A percentile compares a stretch with the other conserved stretches of the same genome.
Evolutionary conservation across 352 stramenopile species (phyloP).

Genomic region (Globisporangium perplexum): DNA sequence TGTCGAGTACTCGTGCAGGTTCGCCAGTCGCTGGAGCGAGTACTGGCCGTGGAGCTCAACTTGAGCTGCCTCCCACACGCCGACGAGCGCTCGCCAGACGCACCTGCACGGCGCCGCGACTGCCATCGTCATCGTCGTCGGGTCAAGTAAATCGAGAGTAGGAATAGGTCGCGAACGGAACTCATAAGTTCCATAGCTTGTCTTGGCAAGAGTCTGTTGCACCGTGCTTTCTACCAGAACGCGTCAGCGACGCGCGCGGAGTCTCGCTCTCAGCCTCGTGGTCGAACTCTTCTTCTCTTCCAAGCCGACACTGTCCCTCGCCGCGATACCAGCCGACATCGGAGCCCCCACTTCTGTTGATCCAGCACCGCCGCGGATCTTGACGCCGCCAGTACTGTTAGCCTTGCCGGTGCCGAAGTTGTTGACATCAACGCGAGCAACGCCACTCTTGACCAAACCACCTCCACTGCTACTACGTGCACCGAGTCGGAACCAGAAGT

Average conservation of each 20-base stretch:
- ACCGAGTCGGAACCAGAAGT: conserved; percentile 42
- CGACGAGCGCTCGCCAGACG: not conserved
- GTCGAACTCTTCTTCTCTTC: not conserved
- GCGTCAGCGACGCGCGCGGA: not conserved
- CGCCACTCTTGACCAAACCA: no score
- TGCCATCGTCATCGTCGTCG: no score
- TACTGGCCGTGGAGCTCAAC: conserved; percentile 36
- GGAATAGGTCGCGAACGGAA: no score
- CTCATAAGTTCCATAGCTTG: no score
- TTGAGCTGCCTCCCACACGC: conserved; percentile 24
- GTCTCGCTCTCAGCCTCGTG: not conserved
- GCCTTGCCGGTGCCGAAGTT: no score
- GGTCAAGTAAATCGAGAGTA: no score
- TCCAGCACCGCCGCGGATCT: no score
- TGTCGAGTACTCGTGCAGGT: not conserved
- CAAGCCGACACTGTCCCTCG: not conserved
- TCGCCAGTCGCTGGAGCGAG: conserved; percentile 8
- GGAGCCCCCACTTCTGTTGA: not conserved
- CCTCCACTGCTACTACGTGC: conserved; percentile 2
- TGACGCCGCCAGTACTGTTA: no score
- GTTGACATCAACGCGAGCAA: no score
- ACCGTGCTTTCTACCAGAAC: no score
- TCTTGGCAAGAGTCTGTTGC: no score
- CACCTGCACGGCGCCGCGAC: no score
- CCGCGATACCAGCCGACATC: not conserved